Evolutionary conservation across 345 rosid genomes (phyloP).

Genomic region (Sonneratia alba): DNA sequence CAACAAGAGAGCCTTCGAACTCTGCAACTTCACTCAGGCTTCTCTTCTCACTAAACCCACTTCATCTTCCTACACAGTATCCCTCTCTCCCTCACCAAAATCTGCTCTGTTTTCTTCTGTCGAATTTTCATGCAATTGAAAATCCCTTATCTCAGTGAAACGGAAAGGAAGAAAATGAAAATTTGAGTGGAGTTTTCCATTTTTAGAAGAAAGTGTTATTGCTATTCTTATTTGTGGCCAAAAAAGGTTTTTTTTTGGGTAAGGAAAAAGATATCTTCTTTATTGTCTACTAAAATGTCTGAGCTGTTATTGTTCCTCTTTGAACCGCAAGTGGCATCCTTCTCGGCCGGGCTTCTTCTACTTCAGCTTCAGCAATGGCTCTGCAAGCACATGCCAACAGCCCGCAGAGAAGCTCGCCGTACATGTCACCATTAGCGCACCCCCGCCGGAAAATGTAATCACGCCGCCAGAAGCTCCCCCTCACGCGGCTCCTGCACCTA

Average conservation of each 20-base stretch:
- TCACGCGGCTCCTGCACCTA: constrained; percentile 35
- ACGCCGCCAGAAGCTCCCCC: constrained; percentile 22
- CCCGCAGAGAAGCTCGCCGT: constrained; percentile 49
- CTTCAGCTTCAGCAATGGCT: constrained; percentile 73
- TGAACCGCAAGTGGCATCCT: constrained; percentile 61
- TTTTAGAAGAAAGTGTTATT: too few relatives aligned
- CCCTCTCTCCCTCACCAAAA: constrained; percentile 1
- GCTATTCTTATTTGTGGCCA: too few relatives aligned
- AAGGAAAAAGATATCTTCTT: neutral
- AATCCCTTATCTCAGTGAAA: too few relatives aligned
- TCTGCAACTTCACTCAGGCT: constrained; percentile 75
- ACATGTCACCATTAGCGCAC: constrained; percentile 27
- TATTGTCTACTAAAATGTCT: neutral
- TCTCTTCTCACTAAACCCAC: constrained; percentile 63
- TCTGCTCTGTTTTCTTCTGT: neutral
- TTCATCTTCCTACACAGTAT: constrained; percentile 66
- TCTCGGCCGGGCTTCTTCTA: constrained; percentile 82
- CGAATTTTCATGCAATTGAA: neutral
- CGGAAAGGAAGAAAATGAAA: too few relatives aligned
- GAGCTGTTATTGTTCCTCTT: neutral
- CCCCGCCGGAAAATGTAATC: constrained; percentile 16
- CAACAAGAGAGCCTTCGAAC: constrained; percentile 59
- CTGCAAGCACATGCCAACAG: constrained; percentile 43
- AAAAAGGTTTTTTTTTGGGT: neutral
- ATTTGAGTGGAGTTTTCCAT: too few relatives aligned